Conservation (phyloP, 257 asterid species). For the Solanum arcanum region DNA sequence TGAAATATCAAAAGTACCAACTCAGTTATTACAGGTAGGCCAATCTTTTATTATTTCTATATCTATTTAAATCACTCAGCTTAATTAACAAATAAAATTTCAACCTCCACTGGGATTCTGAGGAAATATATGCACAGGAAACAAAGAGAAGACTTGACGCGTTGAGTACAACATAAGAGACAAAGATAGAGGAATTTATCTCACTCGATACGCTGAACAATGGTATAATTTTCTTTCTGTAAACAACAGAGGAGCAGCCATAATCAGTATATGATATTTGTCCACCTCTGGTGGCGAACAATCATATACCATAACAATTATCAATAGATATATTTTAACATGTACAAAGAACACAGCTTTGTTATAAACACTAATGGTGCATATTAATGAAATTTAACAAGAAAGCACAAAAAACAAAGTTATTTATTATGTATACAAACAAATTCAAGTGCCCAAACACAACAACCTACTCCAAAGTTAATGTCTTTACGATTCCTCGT, state of each 20-base stretch:
- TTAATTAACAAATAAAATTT: neutral
- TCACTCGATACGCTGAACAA: neutral
- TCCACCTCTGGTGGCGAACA: neutral
- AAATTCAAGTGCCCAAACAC: neutral
- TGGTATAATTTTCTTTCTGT: neutral
- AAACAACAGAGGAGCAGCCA: neutral
- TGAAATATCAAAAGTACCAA: neutral
- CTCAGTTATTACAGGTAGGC: neutral
- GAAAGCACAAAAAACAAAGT: neutral
- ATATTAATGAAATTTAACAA: neutral
- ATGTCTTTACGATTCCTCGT: neutral
- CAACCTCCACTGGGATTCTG: neutral
- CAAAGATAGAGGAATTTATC: neutral
- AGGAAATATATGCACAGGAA: neutral
- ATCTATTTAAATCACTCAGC: neutral
- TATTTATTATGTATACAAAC: neutral
- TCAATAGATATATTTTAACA: neutral
- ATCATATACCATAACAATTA: neutral
- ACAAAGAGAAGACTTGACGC: neutral
- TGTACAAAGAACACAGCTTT: neutral
- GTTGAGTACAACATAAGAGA: neutral
- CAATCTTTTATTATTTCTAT: neutral
- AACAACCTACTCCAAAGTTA: neutral
- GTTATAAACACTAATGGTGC: neutral
- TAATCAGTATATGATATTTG: neutral